Evolutionary conservation across 257 asterid genomes (phyloP).

Genomic region (Asclepias syriaca): DNA sequence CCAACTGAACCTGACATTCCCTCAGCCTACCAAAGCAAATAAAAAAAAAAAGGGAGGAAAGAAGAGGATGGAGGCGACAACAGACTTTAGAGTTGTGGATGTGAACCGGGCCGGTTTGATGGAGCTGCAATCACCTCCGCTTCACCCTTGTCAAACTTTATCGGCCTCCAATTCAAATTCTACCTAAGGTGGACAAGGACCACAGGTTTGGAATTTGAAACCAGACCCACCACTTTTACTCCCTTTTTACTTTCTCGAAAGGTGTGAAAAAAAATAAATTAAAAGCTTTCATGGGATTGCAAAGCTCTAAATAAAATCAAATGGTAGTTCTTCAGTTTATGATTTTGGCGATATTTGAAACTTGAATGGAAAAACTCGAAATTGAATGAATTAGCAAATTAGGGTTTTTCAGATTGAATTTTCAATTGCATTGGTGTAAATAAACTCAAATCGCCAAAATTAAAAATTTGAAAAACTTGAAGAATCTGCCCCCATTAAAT

Average conservation of each 20-base stretch:
- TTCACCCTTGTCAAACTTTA: not conserved
- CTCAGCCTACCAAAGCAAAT: not conserved
- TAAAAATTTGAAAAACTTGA: too few relatives aligned
- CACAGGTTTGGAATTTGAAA: not conserved
- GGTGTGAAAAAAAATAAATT: not conserved
- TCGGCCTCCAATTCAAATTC: constrained; percentile 3
- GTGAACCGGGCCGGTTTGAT: not conserved
- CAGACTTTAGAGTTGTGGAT: not conserved
- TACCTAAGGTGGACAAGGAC: not conserved
- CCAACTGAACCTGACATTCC: constrained; percentile 20
- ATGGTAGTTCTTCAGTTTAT: too few relatives aligned
- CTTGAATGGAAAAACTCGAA: too few relatives aligned
- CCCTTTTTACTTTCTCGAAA: not conserved
- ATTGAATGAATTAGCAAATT: too few relatives aligned
- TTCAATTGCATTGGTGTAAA: too few relatives aligned
- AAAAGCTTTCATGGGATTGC: not conserved
- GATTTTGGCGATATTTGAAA: too few relatives aligned
- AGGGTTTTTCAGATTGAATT: too few relatives aligned
- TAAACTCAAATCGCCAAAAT: too few relatives aligned
- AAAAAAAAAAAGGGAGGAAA: not conserved
- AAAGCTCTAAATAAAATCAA: too few relatives aligned
- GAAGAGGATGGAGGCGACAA: not conserved
- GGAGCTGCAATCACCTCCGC: not conserved
- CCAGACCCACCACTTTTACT: not conserved
- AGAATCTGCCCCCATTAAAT: too few relatives aligned